phyloP scores from a whole-genome alignment of 805 yeast species.

The Dipodascus geniculatus region DNA sequence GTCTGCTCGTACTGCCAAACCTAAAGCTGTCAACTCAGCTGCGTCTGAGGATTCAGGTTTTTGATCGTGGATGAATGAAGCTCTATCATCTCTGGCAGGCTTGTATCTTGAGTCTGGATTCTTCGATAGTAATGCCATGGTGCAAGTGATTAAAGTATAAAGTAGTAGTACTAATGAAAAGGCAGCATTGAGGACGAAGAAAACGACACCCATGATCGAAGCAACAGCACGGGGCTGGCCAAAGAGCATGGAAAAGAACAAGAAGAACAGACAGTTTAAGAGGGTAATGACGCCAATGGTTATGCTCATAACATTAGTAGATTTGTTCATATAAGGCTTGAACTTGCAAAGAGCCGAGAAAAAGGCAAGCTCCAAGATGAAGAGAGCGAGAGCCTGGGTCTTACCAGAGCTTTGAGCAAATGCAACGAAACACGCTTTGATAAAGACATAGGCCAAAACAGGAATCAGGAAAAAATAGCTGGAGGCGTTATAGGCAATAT shows the following conservation, averaged over 20 bases:
- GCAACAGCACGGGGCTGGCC: conserved; percentile 69
- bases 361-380: conserved; percentile 64
- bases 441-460: conserved; percentile 43
- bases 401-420: conserved; percentile 74
- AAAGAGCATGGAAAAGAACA: conserved; percentile 77
- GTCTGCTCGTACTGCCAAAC: conserved; percentile 75
- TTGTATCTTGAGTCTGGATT: conserved; percentile 84
- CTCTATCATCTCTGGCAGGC: conserved; percentile 85
- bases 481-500: conserved; percentile 75
- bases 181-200: conserved; percentile 81
- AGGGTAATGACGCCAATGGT: conserved; percentile 60
- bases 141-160: conserved; percentile 53
- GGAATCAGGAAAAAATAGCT: conserved; percentile 77
- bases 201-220: conserved; percentile 86
- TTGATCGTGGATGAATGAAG: conserved; percentile 46
- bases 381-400: conserved; percentile 66
- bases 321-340: conserved; percentile 70
- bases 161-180: conserved; percentile 66
- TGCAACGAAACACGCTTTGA: conserved; percentile 64
- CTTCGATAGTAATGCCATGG: conserved; percentile 55
- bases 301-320: conserved; percentile 70
- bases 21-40: conserved; percentile 51
- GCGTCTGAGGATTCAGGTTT: conserved; percentile 30
- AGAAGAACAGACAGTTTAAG: conserved; percentile 70
- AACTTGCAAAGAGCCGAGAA: conserved; percentile 48